Percentiles rank a stretch among this genome's conserved stretches.
phyloP scores from a whole-genome alignment of 371 early-diverging fungal species.

The Circinella minor region DNA sequence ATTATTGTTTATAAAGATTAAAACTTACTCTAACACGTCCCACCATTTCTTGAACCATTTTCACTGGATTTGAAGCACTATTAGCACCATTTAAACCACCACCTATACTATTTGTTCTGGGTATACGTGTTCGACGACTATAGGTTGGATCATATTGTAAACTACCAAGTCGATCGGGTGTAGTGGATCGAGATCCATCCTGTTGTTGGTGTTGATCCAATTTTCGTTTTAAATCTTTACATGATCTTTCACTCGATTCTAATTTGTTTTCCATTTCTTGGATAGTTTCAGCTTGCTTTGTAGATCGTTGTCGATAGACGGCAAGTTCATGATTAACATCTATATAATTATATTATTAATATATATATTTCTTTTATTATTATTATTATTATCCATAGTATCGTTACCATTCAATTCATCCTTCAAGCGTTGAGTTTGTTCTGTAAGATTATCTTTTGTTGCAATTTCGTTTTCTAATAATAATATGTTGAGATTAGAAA shows the following conservation, averaged over 20 bases:
- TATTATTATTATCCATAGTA: neutral
- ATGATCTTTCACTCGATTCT: conserved; percentile 36
- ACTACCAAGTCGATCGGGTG: conserved; percentile 31
- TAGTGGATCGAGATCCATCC: conserved; percentile 32
- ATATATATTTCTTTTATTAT: neutral
- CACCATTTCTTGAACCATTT: conserved; percentile 76
- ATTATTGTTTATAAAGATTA: neutral
- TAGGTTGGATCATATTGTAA: conserved; percentile 39
- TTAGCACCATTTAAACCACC: conserved; percentile 24
- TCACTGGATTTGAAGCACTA: conserved; percentile 59
- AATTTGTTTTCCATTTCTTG: conserved; percentile 45
- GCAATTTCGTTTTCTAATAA: conserved; percentile 64
- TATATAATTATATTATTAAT: conserved; percentile 11
- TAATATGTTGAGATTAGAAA: too few relatives aligned
- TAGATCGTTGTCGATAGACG: conserved; percentile 54
- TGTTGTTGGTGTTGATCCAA: conserved; percentile 28
- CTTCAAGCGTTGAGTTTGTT: conserved; percentile 79
- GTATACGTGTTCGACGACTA: conserved; percentile 40
- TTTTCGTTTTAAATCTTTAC: conserved; percentile 18
- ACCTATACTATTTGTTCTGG: conserved; percentile 30
- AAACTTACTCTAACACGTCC: conserved; percentile 66
- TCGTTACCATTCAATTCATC: conserved; percentile 72
- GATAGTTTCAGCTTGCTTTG: conserved; percentile 37
- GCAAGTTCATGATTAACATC: conserved; percentile 65
- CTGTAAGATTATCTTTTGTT: conserved; percentile 68